phyloP scores from a whole-genome alignment of 2,329 filamentous ascomycete genomes.

The Ascochyta viciae-villosae region DNA sequence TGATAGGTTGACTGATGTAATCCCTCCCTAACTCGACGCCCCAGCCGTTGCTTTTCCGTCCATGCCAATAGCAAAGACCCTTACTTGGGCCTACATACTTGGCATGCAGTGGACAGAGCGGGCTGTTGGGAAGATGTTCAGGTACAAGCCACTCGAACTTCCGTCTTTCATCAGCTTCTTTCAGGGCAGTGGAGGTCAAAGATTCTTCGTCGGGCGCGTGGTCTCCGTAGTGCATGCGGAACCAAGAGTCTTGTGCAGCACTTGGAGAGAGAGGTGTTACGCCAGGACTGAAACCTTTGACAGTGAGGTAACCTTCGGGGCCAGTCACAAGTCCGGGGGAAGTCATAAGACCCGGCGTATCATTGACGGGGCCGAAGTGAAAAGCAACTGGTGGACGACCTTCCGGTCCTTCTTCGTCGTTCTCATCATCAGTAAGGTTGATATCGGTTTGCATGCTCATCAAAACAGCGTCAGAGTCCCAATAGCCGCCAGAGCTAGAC shows the following conservation, averaged over 20 bases:
- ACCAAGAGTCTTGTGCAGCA: slow-evolving; percentile 20
- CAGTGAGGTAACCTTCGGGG: slow-evolving; percentile 17
- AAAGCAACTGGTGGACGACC: slow-evolving; percentile 16
- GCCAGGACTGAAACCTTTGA: slow-evolving; percentile 1
- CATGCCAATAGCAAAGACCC: slow-evolving; percentile 54
- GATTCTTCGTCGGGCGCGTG: slow-evolving; percentile 7
- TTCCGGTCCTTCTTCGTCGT: slow-evolving; percentile 33
- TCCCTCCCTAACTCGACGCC: slow-evolving; percentile 1
- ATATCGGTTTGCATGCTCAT: slow-evolving; percentile 40
- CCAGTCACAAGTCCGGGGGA: slow-evolving; percentile 8
- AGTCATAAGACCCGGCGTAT: not conserved
- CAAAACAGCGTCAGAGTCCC: slow-evolving; percentile 47
- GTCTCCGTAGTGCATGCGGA: slow-evolving; percentile 18
- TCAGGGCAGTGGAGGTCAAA: slow-evolving; percentile 13
- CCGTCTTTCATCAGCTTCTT: slow-evolving; percentile 34
- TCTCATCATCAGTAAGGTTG: slow-evolving; percentile 11
- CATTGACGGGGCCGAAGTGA: slow-evolving; percentile 10
- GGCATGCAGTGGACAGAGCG: slow-evolving; percentile 52
- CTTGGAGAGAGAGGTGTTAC: not conserved
- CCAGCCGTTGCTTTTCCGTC: slow-evolving; percentile 17
- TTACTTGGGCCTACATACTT: slow-evolving; percentile 49
- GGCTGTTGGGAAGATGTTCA: slow-evolving; percentile 54
- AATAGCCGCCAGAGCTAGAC: slow-evolving; percentile 30
- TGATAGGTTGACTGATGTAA: slow-evolving; percentile 3
- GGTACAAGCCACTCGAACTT: slow-evolving; percentile 52